Evolutionary conservation across 257 asterid genomes (phyloP).

Genomic region (Primulina tabacum): DNA sequence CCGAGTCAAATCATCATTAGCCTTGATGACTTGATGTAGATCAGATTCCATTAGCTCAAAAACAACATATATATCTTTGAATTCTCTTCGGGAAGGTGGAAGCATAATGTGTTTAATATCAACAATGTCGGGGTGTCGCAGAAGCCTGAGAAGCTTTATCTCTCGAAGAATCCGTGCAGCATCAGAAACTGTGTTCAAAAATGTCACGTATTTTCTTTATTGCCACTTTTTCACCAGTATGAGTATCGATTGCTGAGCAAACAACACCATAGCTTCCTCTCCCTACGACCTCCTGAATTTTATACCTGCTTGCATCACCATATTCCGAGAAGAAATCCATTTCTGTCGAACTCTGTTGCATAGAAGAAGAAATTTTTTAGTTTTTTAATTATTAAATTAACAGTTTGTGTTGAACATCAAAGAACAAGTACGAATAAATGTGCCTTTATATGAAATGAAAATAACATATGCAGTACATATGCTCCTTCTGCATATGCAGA

Average conservation of each 20-base stretch:
- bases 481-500: not conserved
- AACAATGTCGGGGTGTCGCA: slow-evolving; percentile 91
- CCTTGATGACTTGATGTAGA: slow-evolving; percentile 94
- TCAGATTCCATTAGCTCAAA: slow-evolving; percentile 92
- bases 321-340: slow-evolving; percentile 84
- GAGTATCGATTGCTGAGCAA: slow-evolving; percentile 81
- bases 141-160: slow-evolving; percentile 85
- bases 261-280: slow-evolving; percentile 96
- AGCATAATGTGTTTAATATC: slow-evolving; percentile 90
- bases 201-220: slow-evolving; percentile 84
- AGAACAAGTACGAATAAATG: no score
- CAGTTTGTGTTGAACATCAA: not conserved
- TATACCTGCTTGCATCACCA: slow-evolving; percentile 83
- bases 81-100: slow-evolving; percentile 89
- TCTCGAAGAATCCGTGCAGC: slow-evolving; percentile 91
- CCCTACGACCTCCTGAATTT: slow-evolving; percentile 80
- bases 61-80: slow-evolving; percentile 85
- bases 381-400: no score
- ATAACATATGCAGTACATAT: not conserved
- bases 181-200: slow-evolving; percentile 83
- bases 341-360: slow-evolving; percentile 61
- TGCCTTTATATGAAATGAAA: not conserved
- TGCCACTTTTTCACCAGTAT: slow-evolving; percentile 83
- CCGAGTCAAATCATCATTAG: slow-evolving; percentile 89
- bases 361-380: slow-evolving; percentile 18